These are phyloP conservation scores for Croton laevigatus DNA, from an alignment of 441 rosid genomes.

Conservation along the genomic window DNA sequence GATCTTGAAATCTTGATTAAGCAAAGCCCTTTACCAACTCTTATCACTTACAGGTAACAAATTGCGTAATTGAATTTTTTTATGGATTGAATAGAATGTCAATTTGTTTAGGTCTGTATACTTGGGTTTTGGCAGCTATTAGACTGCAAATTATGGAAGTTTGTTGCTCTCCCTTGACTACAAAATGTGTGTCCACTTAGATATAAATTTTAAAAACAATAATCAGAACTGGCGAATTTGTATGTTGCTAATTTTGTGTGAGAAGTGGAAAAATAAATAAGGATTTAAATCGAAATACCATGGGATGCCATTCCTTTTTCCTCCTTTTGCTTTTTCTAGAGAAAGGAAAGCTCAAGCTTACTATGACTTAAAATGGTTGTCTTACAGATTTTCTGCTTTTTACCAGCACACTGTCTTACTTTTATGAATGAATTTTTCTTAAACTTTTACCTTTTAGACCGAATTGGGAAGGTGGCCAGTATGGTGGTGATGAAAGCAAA, in stretches of 20 bases:
- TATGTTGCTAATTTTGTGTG: too few relatives aligned
- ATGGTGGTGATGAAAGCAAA: conserved; percentile 49
- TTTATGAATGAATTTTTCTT: neutral
- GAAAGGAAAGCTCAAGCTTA: neutral
- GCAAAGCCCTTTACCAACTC: conserved; percentile 50
- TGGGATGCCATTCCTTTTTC: neutral
- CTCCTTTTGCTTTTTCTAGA: neutral
- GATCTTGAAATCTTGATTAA: conserved; percentile 50
- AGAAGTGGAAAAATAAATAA: too few relatives aligned
- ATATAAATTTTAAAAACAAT: neutral
- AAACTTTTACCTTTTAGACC: conserved; percentile 36
- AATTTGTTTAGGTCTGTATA: neutral
- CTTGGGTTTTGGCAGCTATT: neutral
- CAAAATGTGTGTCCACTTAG: neutral
- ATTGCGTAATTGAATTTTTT: neutral
- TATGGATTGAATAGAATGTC: neutral
- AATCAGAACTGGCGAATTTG: too few relatives aligned
- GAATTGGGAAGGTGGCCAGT: conserved; percentile 62
- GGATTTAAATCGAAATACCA: neutral
- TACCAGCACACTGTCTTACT: neutral
- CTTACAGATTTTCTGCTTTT: neutral
- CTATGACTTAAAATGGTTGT: neutral
- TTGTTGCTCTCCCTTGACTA: neutral
- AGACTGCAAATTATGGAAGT: neutral
- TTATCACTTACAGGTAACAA: conserved; percentile 48